These are phyloP conservation scores for Rubroshorea leprosula DNA, from an alignment of 345 rosid genomes.

Conservation along the genomic window DNA sequence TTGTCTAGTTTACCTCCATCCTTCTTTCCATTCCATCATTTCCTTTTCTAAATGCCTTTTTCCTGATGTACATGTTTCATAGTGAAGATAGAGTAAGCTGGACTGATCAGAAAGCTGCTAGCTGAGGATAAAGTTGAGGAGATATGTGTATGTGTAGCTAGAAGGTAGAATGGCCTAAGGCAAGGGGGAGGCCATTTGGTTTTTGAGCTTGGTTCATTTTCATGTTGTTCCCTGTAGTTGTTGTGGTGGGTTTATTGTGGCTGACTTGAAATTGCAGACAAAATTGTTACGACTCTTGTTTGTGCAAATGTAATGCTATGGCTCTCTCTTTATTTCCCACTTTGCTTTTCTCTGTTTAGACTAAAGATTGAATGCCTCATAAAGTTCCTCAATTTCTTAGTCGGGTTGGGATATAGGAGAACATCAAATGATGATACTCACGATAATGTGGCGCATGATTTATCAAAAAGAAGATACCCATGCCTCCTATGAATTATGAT, in stretches of 20 bases:
- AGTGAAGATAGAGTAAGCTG: constrained; percentile 33
- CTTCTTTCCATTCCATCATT: constrained; percentile 2
- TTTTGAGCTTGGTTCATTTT: constrained; percentile 22
- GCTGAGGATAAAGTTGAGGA: constrained; percentile 23
- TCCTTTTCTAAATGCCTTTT: constrained; percentile 14
- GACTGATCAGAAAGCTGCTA: constrained; percentile 28
- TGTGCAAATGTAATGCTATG: constrained; percentile 35
- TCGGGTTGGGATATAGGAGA: background rate
- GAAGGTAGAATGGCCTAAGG: constrained; percentile 22
- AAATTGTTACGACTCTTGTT: constrained; percentile 21
- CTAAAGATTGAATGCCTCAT: no score
- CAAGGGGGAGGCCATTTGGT: constrained; percentile 21
- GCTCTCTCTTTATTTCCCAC: constrained; percentile 4
- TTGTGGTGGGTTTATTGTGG: constrained; percentile 28
- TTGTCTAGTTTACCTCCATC: constrained; percentile 13
- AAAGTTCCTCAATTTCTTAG: background rate
- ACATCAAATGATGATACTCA: constrained; percentile 3
- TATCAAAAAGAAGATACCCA: constrained; percentile 11
- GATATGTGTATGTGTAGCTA: constrained; percentile 29
- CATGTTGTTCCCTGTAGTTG: no score
- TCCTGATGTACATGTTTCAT: constrained; percentile 44
- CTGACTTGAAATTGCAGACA: constrained; percentile 27
- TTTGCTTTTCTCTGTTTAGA: no score
- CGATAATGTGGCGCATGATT: background rate
- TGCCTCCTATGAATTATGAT: constrained; percentile 13